These are phyloP conservation scores for Macrophomina tecta DNA, from an alignment of 2,329 filamentous ascomycete species.

Conservation along the genomic window DNA sequence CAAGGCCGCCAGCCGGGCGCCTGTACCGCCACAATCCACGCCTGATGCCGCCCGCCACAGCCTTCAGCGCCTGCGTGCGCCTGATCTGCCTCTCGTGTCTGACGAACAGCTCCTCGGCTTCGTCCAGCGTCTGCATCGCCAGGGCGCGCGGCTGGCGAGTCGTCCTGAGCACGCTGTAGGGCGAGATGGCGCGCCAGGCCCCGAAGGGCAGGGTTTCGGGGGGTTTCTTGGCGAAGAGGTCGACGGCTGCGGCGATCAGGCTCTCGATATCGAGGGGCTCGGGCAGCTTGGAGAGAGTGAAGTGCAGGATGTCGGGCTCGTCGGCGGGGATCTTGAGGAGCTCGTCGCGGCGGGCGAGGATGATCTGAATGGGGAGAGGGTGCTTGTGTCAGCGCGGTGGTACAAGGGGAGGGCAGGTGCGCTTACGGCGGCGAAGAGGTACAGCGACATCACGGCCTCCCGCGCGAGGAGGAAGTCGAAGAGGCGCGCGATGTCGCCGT, in stretches of 20 bases:
- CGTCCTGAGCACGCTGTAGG: conserved; percentile 84
- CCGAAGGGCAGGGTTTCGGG: conserved; percentile 70
- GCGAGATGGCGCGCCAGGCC: conserved; percentile 75
- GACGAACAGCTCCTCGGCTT: conserved; percentile 72
- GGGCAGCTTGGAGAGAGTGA: conserved; percentile 82
- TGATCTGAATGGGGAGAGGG: conserved; percentile 60
- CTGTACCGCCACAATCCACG: conserved; percentile 68
- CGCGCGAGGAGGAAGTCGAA: conserved; percentile 91
- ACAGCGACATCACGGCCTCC: conserved; percentile 87
- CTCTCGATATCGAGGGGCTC: conserved; percentile 79
- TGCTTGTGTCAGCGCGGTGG: conserved; percentile 19
- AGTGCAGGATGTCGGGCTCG: conserved; percentile 92
- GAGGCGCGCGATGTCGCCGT: conserved; percentile 83
- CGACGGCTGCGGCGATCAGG: conserved; percentile 70
- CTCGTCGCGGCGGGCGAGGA: conserved; percentile 79
- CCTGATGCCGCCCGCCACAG: conserved; percentile 47
- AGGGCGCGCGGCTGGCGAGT: conserved; percentile 62
- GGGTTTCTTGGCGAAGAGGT: conserved; percentile 69
- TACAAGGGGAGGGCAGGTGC: conserved; percentile 17
- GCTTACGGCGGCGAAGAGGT: conserved; percentile 73
- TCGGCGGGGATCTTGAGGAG: conserved; percentile 83
- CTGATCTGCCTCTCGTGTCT: conserved; percentile 75
- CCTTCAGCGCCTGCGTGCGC: conserved; percentile 65
- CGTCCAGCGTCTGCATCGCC: conserved; percentile 63
- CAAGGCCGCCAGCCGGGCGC: conserved; percentile 61